phyloP scores from a whole-genome alignment of 2,329 filamentous ascomycete species.

The Trichoderma harzianum region DNA sequence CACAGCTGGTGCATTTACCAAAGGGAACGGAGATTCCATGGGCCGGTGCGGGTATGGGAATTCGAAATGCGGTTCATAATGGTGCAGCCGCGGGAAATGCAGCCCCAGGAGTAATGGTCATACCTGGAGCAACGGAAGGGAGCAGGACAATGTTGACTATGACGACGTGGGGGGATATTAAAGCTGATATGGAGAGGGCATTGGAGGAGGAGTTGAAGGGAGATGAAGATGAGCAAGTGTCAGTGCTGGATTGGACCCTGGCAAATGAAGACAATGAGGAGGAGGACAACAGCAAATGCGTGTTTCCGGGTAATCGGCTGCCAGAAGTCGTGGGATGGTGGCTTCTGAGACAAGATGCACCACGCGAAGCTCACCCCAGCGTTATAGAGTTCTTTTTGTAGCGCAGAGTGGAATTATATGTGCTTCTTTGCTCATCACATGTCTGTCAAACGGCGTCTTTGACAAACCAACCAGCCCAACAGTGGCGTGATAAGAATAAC shows the following conservation, averaged over 20 bases:
- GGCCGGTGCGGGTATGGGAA: slow-evolving; percentile 19
- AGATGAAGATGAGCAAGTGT: not conserved
- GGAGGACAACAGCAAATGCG: not conserved
- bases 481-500: not conserved
- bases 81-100: slow-evolving; percentile 3
- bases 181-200: not conserved
- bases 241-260: slow-evolving; percentile 11
- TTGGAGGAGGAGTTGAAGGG: not conserved
- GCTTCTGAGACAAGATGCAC: slow-evolving; percentile 22
- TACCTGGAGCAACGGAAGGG: not conserved
- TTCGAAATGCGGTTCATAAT: not conserved
- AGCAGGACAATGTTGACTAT: not conserved
- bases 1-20: slow-evolving; percentile 24
- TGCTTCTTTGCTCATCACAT: not conserved
- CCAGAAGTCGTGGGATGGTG: slow-evolving; percentile 24
- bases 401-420: not conserved
- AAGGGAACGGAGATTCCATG: slow-evolving; percentile 25
- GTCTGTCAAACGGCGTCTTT: not conserved
- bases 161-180: slow-evolving; percentile 6
- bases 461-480: not conserved
- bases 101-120: not conserved
- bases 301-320: slow-evolving; percentile 1
- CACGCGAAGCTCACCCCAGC: slow-evolving; percentile 19
- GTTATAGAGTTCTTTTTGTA: slow-evolving; percentile 21
- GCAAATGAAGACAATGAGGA: not conserved